These are phyloP conservation scores for Aphanomyces stellatus DNA, from an alignment of 352 stramenopile species.

Conservation along the genomic window DNA sequence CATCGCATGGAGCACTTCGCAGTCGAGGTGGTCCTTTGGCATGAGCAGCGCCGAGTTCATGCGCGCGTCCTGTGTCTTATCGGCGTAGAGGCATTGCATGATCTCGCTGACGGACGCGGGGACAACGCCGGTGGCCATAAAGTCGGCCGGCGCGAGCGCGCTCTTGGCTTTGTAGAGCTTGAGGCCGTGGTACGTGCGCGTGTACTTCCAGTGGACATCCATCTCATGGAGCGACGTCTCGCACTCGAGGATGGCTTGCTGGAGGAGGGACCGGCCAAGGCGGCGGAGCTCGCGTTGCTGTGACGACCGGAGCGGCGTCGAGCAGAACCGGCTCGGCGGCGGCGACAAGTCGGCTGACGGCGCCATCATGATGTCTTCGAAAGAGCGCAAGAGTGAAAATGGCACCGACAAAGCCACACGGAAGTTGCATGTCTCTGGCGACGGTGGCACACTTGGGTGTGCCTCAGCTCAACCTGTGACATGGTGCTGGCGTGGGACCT, in stretches of 20 bases:
- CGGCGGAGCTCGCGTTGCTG: not conserved
- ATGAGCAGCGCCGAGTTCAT: conserved; percentile 12
- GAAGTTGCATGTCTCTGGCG: not conserved
- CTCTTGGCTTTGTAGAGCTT: conserved; percentile 19
- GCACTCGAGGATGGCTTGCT: conserved; percentile 14
- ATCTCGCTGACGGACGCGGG: not conserved
- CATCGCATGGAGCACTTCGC: conserved; percentile 14
- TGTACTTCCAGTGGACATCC: conserved; percentile 16
- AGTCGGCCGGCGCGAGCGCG: not conserved
- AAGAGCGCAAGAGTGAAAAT: not conserved
- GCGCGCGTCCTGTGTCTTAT: conserved; percentile 4
- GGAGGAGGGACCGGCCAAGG: not conserved
- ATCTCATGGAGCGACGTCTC: conserved; percentile 9
- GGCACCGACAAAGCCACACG: not conserved
- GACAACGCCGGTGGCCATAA: conserved; percentile 15
- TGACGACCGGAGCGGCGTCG: not conserved
- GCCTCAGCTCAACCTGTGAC: no score
- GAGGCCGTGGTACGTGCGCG: conserved; percentile 8
- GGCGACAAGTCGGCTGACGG: not conserved
- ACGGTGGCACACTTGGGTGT: no score
- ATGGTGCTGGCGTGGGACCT: no score
- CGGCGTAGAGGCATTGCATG: conserved; percentile 7
- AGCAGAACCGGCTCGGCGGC: not conserved
- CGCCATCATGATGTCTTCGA: not conserved
- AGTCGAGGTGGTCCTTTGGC: conserved; percentile 18